Base-by-base conservation (phyloP, 148 eudicot genomes). In the Polygonum aviculare region DNA sequence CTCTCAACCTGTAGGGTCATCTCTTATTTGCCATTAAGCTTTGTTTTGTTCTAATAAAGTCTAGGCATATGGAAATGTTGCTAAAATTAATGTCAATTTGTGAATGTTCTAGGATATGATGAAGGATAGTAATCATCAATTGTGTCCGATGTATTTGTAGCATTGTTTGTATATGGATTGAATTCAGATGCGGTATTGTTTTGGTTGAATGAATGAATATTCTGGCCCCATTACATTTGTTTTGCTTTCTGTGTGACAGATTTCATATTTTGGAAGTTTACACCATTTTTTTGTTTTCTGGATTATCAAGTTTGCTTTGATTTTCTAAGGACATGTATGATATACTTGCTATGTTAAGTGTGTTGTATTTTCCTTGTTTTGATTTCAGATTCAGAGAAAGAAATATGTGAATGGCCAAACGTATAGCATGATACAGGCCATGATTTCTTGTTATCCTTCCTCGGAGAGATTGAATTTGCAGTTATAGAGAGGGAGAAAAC, bases 391-490 rank as follows among this genome's bases (percentile, higher is more conserved):
- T 73, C 86, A 80, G 76, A 88, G 73, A 69, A 89, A 82, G 85
- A 92, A 86, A 69, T 81, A 85, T 14, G 31, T 76, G 19, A 80
- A 80, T 75, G 81, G 83, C 69, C 85, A 81, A 63, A 52, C 80
- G 5, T 70, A 77, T 45, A 73, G 71, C 69, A 82, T 80, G 60
- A 80, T 69, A 36, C 85, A 74, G 44, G 75, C 75, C 10, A 82
- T 78, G 83, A 52, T 69, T 39, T 51, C 78, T 71, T 76, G 78
- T 74, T 82, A 83, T 36, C 85, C 87, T 44, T 77, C 90, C 55
- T 83, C 93, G 84, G 92, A 90, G 77, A 89, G 73, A 69, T 55
- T 94, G 18, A 96, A 92, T 75, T 59, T 92, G 63, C 87, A 86
- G 71, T 80, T 14, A 79, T 82, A 48, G 87, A 86, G 76, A 80